Conservation (phyloP, 116 monocot species). For the Iris pallida region DNA sequence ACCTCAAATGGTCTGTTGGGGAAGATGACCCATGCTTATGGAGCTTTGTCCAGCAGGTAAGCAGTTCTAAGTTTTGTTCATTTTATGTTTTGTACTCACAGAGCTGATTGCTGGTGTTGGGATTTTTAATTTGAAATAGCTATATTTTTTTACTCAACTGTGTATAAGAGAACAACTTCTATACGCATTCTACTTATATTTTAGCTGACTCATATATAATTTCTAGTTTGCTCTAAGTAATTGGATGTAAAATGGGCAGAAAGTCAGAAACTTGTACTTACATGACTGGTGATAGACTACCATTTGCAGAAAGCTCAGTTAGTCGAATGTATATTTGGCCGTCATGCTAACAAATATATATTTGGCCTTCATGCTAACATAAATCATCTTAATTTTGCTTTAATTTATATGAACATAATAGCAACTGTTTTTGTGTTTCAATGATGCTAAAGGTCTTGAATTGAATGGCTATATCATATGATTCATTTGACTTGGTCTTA, state of each 20-base stretch:
- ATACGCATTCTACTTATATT: too few relatives aligned
- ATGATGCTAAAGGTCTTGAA: background rate
- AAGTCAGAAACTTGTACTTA: background rate
- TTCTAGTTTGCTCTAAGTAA: background rate
- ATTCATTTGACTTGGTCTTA: background rate
- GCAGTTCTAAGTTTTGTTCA: background rate
- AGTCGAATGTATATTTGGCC: background rate
- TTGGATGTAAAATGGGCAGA: background rate
- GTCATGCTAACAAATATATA: background rate
- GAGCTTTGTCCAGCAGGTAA: constrained; percentile 74
- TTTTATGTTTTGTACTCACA: background rate
- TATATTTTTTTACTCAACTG: background rate
- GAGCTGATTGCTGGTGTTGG: background rate
- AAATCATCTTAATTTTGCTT: background rate
- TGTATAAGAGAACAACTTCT: background rate
- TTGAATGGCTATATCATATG: background rate
- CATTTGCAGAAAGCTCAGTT: too few relatives aligned
- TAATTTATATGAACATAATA: background rate
- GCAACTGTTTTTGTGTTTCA: background rate
- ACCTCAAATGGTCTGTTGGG: constrained; percentile 46
- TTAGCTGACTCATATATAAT: background rate
- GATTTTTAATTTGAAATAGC: background rate
- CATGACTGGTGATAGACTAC: background rate
- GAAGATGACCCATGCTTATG: constrained; percentile 44
- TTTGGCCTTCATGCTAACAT: background rate